Evolutionary conservation across 768 basidiomycete genomes (phyloP), one percentile per base, ranked within the genome.

Genomic region (Aureoboletus auriporus): DNA sequence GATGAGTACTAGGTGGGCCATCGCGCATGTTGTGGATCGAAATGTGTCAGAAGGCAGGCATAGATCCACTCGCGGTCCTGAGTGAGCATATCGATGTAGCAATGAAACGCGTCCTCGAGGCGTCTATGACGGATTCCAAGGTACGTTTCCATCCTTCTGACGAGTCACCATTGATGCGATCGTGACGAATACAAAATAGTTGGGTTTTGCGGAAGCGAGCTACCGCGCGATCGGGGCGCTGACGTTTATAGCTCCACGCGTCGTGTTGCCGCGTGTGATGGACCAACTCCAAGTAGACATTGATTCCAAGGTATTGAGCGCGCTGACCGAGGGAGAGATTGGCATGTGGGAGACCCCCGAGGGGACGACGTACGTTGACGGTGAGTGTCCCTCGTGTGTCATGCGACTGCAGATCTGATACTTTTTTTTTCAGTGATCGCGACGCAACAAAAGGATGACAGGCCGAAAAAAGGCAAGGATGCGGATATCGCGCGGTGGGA

Each of bases 401-500:
- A 16, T 4, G 26, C 14, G 20, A 23, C 20, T 23, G 20, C 20
- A 23, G 20, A 23, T 23, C 4, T 4, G 20, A 23, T 23, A 6
- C 27, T 47, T 35, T 6, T 5, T 14, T 3, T 10, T 6, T 14
- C 37, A 90, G 89, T 89, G 3, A 70, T 93, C 12, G 72, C 82
- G 9, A 69, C 75, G 2, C 79, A 78, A 47, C 86, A 86, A 58
- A 64, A 65, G 10, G 74, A 72, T 1, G 73, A 77, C 5, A 71
- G 60, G 40, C 68, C 68, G 4, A 76, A 69, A 54, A 95, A 94
- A 63, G 89, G 91, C 12, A 97, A 96, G 57, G 87, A 84, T 49
- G 82, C 87, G 6, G 91, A 90, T 31, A 87, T 95, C 12, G 86
- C 90, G 14, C 86, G 90, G 60, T 99, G 95, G 95, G 96, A 99